A percentile compares a stretch with the other conserved stretches of the same genome.
Evolutionary conservation across 2,329 filamentous ascomycete genomes (phyloP).

Genomic region (Ascochyta clinopodiicola): DNA sequence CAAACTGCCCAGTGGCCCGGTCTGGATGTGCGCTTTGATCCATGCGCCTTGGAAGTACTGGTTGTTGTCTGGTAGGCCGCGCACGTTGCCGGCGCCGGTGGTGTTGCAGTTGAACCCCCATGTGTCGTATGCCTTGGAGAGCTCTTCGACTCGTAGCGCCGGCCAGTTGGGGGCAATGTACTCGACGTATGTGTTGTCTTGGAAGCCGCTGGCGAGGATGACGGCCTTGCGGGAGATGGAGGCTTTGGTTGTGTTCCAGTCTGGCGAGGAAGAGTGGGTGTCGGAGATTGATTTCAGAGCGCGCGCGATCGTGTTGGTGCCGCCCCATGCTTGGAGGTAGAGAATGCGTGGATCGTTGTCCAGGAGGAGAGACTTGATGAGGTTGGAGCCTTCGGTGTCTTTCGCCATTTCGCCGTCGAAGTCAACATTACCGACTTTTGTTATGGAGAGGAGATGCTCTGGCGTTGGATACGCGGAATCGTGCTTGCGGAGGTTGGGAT

Average conservation of each 20-base stretch:
- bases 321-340: constrained; percentile 20
- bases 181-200: constrained; percentile 15
- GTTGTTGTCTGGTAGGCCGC: constrained; percentile 14
- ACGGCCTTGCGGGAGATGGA: constrained; percentile 13
- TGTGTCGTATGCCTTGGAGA: constrained; percentile 11
- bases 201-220: constrained; percentile 20
- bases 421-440: constrained; percentile 16
- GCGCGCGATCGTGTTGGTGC: constrained; percentile 21
- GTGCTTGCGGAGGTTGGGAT: constrained; percentile 12
- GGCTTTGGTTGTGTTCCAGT: constrained; percentile 2
- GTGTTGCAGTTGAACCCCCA: constrained; percentile 21
- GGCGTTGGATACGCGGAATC: constrained; percentile 16
- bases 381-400: constrained; percentile 18
- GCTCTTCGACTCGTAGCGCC: constrained; percentile 12
- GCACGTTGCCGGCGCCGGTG: constrained; percentile 13
- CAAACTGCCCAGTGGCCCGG: constrained; percentile 49
- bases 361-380: constrained; percentile 14
- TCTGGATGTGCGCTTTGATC: constrained; percentile 58
- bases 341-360: constrained; percentile 17
- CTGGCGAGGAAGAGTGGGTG: not conserved
- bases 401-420: constrained; percentile 21
- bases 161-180: constrained; percentile 19
- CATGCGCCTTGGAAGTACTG: constrained; percentile 43
- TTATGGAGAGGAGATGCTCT: constrained; percentile 9
- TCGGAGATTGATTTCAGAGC: constrained; percentile 17